Percentiles rank a stretch among this genome's conserved stretches.
These are phyloP conservation scores for Debaryomyces udenii DNA, from an alignment of 1,139 yeast genomes.

Conservation along the genomic window DNA sequence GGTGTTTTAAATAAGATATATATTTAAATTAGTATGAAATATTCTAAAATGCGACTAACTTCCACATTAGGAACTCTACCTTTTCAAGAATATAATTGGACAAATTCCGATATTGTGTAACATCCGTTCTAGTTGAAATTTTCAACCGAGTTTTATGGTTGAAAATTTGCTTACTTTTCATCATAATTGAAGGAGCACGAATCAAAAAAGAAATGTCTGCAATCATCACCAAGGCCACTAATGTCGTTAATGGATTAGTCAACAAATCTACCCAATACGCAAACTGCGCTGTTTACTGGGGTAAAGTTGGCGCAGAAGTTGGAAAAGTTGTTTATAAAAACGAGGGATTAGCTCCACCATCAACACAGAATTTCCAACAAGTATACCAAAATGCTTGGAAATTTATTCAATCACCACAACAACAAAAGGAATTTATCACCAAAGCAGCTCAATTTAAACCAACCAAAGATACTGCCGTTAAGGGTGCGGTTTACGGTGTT, in stretches of 20 bases:
- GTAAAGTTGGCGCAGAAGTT: slow-evolving; percentile 85
- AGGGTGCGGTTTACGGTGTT: slow-evolving; percentile 74
- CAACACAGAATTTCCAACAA: slow-evolving; percentile 73
- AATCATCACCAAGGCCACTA: slow-evolving; percentile 51
- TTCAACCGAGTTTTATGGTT: slow-evolving; percentile 8
- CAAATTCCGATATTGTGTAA: slow-evolving; percentile 12
- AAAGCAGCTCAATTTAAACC: slow-evolving; percentile 51
- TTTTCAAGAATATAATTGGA: slow-evolving; percentile 14
- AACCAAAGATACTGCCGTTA: slow-evolving; percentile 59
- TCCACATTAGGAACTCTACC: slow-evolving; percentile 12
- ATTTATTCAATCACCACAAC: slow-evolving; percentile 39
- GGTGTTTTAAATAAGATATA: slow-evolving; percentile 9
- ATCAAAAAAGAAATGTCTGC: slow-evolving; percentile 47
- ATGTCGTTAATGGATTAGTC: slow-evolving; percentile 39
- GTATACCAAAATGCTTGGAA: slow-evolving; percentile 60
- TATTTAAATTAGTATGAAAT: slow-evolving; percentile 2
- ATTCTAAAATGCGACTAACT: slow-evolving; percentile 1
- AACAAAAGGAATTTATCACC: slow-evolving; percentile 52
- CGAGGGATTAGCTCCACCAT: slow-evolving; percentile 94
- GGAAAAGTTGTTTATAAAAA: slow-evolving; percentile 88
- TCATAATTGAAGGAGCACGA: slow-evolving; percentile 3
- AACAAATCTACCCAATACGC: slow-evolving; percentile 43
- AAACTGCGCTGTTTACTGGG: slow-evolving; percentile 75
- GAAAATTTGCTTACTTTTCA: slow-evolving; percentile 1
- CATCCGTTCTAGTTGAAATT: background rate